phyloP scores from a whole-genome alignment of 78 protist genomes.

The Diacronema lutheri region DNA sequence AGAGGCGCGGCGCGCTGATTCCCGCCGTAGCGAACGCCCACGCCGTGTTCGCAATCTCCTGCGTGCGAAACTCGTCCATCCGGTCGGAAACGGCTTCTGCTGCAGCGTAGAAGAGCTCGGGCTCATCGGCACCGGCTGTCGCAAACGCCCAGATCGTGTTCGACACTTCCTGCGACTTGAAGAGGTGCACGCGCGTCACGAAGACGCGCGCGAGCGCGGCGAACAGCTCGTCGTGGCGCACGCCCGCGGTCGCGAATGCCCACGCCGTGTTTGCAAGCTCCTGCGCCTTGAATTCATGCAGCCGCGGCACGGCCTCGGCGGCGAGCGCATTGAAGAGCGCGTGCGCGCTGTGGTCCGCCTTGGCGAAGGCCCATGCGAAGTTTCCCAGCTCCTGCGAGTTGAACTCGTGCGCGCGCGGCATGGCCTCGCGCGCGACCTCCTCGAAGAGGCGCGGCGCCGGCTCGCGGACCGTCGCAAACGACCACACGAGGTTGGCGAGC shows the following conservation, averaged over 20 bases:
- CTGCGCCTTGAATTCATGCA: not conserved
- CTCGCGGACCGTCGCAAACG: not conserved
- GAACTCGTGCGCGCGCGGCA: not conserved
- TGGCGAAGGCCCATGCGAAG: not conserved
- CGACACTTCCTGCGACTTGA: not conserved
- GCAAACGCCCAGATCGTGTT: not conserved
- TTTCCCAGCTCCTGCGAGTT: not conserved
- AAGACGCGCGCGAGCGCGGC: not conserved
- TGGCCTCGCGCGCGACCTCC: not conserved
- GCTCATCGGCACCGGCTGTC: not conserved
- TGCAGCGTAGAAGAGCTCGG: not conserved
- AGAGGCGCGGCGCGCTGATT: not conserved
- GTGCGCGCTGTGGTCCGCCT: not conserved
- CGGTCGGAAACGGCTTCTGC: not conserved
- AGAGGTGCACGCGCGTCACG: not conserved
- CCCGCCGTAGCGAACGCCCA: not conserved
- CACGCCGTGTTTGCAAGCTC: not conserved
- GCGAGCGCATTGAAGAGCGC: not conserved
- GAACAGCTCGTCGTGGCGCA: not conserved
- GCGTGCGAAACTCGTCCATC: not conserved
- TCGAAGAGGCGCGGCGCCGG: not conserved
- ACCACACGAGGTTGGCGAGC: not conserved
- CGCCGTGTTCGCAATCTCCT: not conserved
- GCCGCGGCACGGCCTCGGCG: not conserved
- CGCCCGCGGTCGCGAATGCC: constrained; percentile 1